Evolutionary conservation across 169 alveolate species (phyloP), one percentile per base, ranked within the genome.

Genomic region (Cryptosporidium sp.): DNA sequence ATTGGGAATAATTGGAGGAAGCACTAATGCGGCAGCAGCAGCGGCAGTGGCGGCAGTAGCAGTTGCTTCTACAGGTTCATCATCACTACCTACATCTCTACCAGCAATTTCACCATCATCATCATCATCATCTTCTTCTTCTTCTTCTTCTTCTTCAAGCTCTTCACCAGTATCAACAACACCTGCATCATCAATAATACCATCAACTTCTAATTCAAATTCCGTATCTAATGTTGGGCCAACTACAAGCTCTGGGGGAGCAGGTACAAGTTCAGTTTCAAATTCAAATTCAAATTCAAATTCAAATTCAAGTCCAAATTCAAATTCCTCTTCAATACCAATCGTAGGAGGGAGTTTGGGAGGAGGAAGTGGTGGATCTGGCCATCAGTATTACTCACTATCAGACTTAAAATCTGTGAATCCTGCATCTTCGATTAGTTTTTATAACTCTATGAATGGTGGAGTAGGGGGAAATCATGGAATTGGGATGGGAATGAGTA

Each of bases 391-490:
- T 52, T 71, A 71, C n/a, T 29, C 85, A 29, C 33, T 71, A 6
- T 58, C 39, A 48, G 85, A 71, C 59, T 43, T 71, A 14, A 71
- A 71, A n/a, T 45, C 69, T 3, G 51, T 71, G 16, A 3, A 29
- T 4, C 41, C 65, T n/a, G 69, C 50, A 21, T 71, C 85, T 10
- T 31, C 61, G 2, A 26, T 71, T 21, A 39, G 37, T 7, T 43
- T 71, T 71, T 71, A 71, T 71, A 71, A 71, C 45, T 21, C 85
- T 8, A 16, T 21, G 21, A 41, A 35, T 0, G 29, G 26, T 41
- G 50, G 35, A 14, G 14, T 69, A 26, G 58, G 65, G 7, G 61
- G 51, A 18, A 37, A 18, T 6, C 39, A 71, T 50, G 85, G 41
- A 12, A 31, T n/a, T 23, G 50, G 59, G n/a, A 52, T 29, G 39